Conservation (phyloP, 345 rosid species). For the Dipteronia dyeriana region DNA sequence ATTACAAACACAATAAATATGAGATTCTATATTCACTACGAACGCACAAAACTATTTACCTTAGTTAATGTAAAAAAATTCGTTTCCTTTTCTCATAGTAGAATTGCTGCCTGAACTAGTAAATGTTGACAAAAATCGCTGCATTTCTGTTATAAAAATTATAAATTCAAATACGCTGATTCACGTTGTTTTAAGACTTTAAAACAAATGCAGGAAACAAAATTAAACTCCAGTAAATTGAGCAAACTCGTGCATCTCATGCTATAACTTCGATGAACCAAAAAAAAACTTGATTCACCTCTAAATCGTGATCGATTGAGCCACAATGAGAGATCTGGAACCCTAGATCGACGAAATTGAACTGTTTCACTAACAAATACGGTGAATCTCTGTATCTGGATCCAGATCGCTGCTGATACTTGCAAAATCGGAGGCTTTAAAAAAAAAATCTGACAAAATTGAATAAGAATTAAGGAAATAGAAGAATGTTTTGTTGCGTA, state of each 20-base stretch:
- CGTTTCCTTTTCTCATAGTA: neutral
- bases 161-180: neutral
- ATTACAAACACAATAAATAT: neutral
- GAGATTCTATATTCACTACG: neutral
- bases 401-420: neutral
- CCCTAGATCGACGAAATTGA: neutral
- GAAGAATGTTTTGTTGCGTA: neutral
- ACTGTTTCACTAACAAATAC: neutral
- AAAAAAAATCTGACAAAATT: neutral
- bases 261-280: neutral
- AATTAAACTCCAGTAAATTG: no score
- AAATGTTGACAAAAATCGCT: neutral
- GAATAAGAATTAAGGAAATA: neutral
- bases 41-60: neutral
- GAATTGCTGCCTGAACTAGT: neutral
- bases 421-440: neutral
- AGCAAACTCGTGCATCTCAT: neutral
- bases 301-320: neutral
- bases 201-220: no score
- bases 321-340: constrained; percentile 9
- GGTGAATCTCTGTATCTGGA: constrained; percentile 12
- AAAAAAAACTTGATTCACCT: constrained; percentile 9
- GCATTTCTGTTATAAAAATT: neutral
- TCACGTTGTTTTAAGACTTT: neutral
- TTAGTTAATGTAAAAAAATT: neutral